A percentile compares a stretch with the other conserved stretches of the same genome.
phyloP scores from a whole-genome alignment of 106 monocot species.

The Phalaenopsis aphrodite region DNA sequence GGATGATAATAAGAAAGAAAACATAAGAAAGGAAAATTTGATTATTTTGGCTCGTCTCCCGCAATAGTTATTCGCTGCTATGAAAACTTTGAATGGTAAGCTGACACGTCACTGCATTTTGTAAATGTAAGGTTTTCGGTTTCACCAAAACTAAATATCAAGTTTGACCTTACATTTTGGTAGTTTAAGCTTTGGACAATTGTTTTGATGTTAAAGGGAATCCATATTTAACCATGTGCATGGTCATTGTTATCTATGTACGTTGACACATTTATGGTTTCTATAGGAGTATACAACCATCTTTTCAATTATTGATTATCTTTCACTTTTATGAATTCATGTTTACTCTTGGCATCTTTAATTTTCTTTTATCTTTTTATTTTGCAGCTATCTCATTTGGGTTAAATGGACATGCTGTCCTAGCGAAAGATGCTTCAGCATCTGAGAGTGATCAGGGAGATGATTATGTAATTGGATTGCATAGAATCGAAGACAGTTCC shows the following conservation, averaged over 20 bases:
- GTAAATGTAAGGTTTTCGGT: not conserved
- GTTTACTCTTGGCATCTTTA: not conserved
- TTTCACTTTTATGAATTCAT: not conserved
- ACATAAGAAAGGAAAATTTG: too few relatives aligned
- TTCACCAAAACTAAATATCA: not conserved
- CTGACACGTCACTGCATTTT: not conserved
- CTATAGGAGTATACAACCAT: not conserved
- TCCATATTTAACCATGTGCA: not conserved
- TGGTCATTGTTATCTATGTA: not conserved
- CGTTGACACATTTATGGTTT: not conserved
- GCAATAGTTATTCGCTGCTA: too few relatives aligned
- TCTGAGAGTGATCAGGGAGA: conserved; percentile 32
- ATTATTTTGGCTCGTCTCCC: too few relatives aligned
- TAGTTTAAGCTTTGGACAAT: not conserved
- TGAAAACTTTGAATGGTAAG: too few relatives aligned
- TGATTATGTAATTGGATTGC: conserved; percentile 39
- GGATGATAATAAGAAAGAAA: too few relatives aligned
- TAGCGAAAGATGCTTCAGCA: conserved; percentile 41
- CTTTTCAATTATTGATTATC: not conserved
- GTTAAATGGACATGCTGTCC: conserved; percentile 17
- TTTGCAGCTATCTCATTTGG: conserved; percentile 51
- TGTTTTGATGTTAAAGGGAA: not conserved
- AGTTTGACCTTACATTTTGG: not conserved
- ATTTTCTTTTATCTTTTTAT: not conserved
- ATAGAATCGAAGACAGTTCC: conserved; percentile 79